Base-by-base conservation (phyloP, 495 filamentous ascomycete species). In the Penicillium psychrofluorescens region DNA sequence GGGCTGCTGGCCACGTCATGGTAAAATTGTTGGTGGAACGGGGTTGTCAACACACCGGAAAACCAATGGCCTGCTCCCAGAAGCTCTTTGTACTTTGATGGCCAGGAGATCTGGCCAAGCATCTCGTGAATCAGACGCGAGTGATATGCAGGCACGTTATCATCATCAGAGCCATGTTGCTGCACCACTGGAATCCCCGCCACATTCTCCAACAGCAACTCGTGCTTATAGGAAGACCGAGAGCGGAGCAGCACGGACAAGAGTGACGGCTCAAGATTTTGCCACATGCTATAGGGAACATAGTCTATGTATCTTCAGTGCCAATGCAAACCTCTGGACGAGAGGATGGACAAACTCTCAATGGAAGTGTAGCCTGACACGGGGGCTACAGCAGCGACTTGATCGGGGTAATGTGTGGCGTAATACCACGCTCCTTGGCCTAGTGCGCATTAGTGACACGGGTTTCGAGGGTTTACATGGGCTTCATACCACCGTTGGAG, bases 291-390 rank as follows among this genome's bases (percentile, higher is more conserved):
- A 49, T 77, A 80, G 11, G 78, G 69, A n/a, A 80, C 77, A 52
- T 83, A 82, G 35, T 69, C 75, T 78, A 37, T n/a, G 36, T 16
- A 36, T 8, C 11, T 38, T 12, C 22, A 22, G 22, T 22, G 4
- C 22, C 22, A 22, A 22, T 22, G 22, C 22, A 22, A 22, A 22
- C 22, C 22, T 22, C 22, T 22, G 2, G 22, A 22, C 4, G 22
- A 22, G 22, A 22, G 22, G 22, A 22, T 22, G 22, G 28, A 48
- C 62, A 53, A 53, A 77, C 75, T 75, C 59, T 77, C 73, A 40
- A 82, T 79, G 0, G 76, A 81, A 10, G 72, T 67, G 54, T 81
- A 81, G 9, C 72, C 79, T 1, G 78, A 80, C 12, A 80, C 51
- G 35, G 79, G 71, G 32, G 74, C 71, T 38, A 71, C 76, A 10